Evolutionary conservation across 225 moss, liverwort and hornwort genomes (phyloP).

Genomic region (Takakia lepidozioides): DNA sequence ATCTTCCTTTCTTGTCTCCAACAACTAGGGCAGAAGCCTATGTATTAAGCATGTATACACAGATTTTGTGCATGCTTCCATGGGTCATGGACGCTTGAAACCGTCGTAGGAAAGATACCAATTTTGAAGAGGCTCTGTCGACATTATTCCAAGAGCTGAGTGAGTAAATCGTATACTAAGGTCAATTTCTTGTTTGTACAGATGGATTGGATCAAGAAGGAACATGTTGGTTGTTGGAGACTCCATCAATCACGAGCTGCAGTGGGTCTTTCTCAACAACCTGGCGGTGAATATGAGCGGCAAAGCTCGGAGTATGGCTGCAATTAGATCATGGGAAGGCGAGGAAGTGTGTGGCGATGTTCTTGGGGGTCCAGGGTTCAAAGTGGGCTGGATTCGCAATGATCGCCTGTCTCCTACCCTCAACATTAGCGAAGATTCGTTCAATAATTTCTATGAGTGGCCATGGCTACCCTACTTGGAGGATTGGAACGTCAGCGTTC

Average conservation of each 20-base stretch:
- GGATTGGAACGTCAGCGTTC: slow-evolving; percentile 35
- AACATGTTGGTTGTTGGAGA: slow-evolving; percentile 13
- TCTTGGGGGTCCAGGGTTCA: slow-evolving; percentile 22
- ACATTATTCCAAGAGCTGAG: too few relatives aligned
- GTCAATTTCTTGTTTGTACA: slow-evolving; percentile 1
- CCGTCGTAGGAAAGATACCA: too few relatives aligned
- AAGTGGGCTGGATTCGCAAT: slow-evolving; percentile 34
- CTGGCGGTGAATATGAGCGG: not conserved
- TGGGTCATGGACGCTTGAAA: too few relatives aligned
- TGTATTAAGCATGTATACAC: too few relatives aligned
- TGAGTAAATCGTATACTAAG: too few relatives aligned
- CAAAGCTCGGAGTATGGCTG: not conserved
- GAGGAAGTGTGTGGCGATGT: slow-evolving; percentile 31
- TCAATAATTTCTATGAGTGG: slow-evolving; percentile 30
- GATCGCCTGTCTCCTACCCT: slow-evolving; percentile 26
- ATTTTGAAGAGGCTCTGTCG: too few relatives aligned
- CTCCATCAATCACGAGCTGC: slow-evolving; percentile 14
- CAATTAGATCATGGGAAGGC: slow-evolving; percentile 2
- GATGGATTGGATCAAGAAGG: slow-evolving; percentile 7
- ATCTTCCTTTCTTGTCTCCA: too few relatives aligned
- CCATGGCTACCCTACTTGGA: slow-evolving; percentile 43
- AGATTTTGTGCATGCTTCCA: too few relatives aligned
- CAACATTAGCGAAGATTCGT: not conserved
- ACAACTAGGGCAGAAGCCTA: too few relatives aligned
- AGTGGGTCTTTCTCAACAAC: slow-evolving; percentile 10